These are phyloP conservation scores for Sporothrix euskadiensis DNA, from an alignment of 2,329 filamentous ascomycete species.

Conservation along the genomic window DNA sequence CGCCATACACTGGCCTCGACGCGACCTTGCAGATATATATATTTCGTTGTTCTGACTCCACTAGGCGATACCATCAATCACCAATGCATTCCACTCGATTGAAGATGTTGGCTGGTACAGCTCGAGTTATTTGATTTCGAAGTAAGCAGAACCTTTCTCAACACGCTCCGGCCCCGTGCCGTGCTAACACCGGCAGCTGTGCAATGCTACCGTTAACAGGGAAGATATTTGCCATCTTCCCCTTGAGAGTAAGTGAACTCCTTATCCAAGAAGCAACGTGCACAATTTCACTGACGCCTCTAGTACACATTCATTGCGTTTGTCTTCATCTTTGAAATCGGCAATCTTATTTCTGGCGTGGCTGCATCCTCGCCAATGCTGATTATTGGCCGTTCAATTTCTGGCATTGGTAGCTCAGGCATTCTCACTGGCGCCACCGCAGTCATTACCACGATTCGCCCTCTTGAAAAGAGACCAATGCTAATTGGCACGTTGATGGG, in stretches of 20 bases:
- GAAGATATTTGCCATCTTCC: slow-evolving; percentile 52
- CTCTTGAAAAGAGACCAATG: slow-evolving; percentile 54
- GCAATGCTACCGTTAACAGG: slow-evolving; percentile 54
- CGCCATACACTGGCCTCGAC: too few relatives aligned
- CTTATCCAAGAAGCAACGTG: neutral
- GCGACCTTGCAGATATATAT: neutral
- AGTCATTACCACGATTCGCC: slow-evolving; percentile 52
- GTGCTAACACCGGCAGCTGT: slow-evolving; percentile 20
- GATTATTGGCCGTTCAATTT: slow-evolving; percentile 54
- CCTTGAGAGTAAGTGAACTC: slow-evolving; percentile 43
- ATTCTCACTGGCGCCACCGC: slow-evolving; percentile 54
- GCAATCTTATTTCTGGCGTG: slow-evolving; percentile 44
- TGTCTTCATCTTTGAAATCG: slow-evolving; percentile 40
- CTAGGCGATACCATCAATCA: slow-evolving; percentile 43
- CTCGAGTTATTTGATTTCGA: slow-evolving; percentile 51
- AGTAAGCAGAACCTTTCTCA: slow-evolving; percentile 28
- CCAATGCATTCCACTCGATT: slow-evolving; percentile 46
- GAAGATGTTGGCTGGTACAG: slow-evolving; percentile 58
- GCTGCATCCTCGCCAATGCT: slow-evolving; percentile 51
- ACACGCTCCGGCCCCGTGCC: neutral
- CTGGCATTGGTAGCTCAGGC: slow-evolving; percentile 54
- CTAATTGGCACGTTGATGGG: slow-evolving; percentile 57
- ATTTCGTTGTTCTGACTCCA: neutral
- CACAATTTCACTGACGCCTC: neutral
- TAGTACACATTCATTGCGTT: slow-evolving; percentile 45